Evolutionary conservation across 345 rosid genomes (phyloP), one percentile per base, ranked within the genome.

Genomic region (Gossypium bickii): DNA sequence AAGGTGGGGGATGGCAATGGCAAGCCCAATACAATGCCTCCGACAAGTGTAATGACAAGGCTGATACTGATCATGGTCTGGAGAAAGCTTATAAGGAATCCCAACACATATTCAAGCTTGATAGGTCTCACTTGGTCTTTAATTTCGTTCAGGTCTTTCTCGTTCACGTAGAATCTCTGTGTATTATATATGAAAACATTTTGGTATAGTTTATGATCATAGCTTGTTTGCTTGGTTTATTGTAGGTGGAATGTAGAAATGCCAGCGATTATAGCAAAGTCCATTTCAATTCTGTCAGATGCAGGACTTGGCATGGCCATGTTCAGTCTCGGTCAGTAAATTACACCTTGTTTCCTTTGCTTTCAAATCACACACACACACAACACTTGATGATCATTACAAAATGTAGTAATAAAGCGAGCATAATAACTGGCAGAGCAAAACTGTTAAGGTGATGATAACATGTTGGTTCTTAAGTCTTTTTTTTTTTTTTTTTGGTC

Each of bases 261-360:
- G 99, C 99, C 99, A 73, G 96, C 94, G 62, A 89, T 95, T 24
- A 82, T 95, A 81, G 96, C 99, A 15, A 88, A 91, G 82, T 95
- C 99, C 81, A 95, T 95, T 74, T 86, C 99, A 67, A 95, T 95
- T 77, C 93, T 95, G 85, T 95, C 99, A 82, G 98, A 95, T 87
- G 99, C 99, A 78, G 99, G 99, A 64, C 94, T 95, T 74, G 99
- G 99, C 94, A 93, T 95, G 99, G 99, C 99, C 79, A 95, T 95
- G 99, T 95, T 95, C 91, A 95, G 99, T 86, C 98, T 95, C 45
- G 99, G 99, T 95, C 88, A 93, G 99, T 89, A 48, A 60, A 12
- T 34, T 15, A 41, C 62, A 9, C 67, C 25, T 22, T n/a, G 9
- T 52, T 48, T 34, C 17, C 16, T 13, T 22, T 48, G 5, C 43